These are phyloP conservation scores for Russula brevipes DNA, from an alignment of 768 basidiomycete genomes.

Conservation along the genomic window DNA sequence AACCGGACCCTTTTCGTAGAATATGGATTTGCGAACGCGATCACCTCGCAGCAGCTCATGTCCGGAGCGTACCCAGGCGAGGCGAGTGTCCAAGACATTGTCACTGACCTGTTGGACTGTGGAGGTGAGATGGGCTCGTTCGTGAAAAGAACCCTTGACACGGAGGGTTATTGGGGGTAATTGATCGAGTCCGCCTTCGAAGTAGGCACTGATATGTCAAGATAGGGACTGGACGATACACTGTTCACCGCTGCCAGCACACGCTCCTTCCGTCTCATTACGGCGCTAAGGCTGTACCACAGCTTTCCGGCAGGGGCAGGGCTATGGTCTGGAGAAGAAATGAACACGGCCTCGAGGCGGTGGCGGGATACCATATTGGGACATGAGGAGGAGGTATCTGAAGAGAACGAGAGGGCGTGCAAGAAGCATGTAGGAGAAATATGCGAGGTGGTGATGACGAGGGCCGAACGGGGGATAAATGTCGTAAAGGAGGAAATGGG, in stretches of 20 bases:
- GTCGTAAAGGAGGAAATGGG: conserved; percentile 35
- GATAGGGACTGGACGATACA: conserved; percentile 79
- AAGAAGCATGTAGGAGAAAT: conserved; percentile 34
- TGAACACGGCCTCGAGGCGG: conserved; percentile 34
- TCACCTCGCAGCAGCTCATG: conserved; percentile 30
- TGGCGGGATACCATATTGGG: conserved; percentile 53
- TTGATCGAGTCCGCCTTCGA: conserved; percentile 4
- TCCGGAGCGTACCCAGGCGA: conserved; percentile 42
- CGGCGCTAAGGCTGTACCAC: conserved; percentile 63
- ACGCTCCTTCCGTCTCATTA: conserved; percentile 80
- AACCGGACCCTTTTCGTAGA: conserved; percentile 79
- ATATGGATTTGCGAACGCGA: conserved; percentile 74
- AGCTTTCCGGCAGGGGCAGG: conserved; percentile 33
- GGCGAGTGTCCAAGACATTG: conserved; percentile 53
- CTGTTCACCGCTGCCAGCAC: conserved; percentile 49
- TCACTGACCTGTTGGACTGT: conserved; percentile 47
- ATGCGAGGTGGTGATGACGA: conserved; percentile 40
- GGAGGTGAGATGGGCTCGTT: conserved; percentile 38
- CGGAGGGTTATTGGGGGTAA: conserved; percentile 84
- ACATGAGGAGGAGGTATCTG: conserved; percentile 27
- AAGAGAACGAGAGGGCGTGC: conserved; percentile 32
- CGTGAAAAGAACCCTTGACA: conserved; percentile 51
- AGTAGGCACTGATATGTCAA: conserved; percentile 5
- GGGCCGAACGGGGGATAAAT: conserved; percentile 50
- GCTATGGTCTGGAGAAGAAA: conserved; percentile 25